Base-by-base conservation (phyloP, 192 early-diverging fungal genomes). In the Funneliformis geosporum region DNA sequence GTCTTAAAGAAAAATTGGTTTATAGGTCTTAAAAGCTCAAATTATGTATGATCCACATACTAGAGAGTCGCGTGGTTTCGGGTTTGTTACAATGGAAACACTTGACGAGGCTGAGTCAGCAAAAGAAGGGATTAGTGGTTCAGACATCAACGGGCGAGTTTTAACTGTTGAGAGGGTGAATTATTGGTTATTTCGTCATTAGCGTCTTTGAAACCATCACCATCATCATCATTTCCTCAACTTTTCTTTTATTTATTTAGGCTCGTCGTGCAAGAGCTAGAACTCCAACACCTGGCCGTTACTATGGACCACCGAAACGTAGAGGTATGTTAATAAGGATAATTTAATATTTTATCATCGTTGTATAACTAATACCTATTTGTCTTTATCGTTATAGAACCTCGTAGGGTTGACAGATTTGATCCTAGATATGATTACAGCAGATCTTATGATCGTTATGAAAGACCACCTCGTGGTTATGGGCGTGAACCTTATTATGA, bases 1-100 rank as follows among this genome's bases (percentile, higher is more conserved):
- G 12, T 42, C n/a, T 23, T 33, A 33, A 33, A 2, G 33, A 18
- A 28, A 50, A 25, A 62, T 39, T 61, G 59, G 59, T 69, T 71
- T 65, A 11, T 74, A 92, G 90, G 87, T 93, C 33, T 79, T 85
- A 76, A 93, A 93, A 77, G 90, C 88, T 66, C 87, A 90, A 70
- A 88, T 93, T 71, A 93, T 94, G 91, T 87, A 87, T 79, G 94
- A 95, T 79, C 94, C 94, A 27, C 94, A 95, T 82, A 89, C 87
- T 23, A 86, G 88, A 33, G 93, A 94, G 67, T 95, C 94, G 39
- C 91, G 94, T 79, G 96, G 96, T 23, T 97, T 95, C 85, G 96
- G 94, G 3, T 97, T 98, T 82, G 93, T 96, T 62, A 92, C 89
- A 67, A 91, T 91, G 86, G 85, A 85, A 40, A 86, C 84, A 60